These are phyloP conservation scores for Plectosphaerella sp. DNA, from an alignment of 2,329 filamentous ascomycete genomes.

Conservation along the genomic window DNA sequence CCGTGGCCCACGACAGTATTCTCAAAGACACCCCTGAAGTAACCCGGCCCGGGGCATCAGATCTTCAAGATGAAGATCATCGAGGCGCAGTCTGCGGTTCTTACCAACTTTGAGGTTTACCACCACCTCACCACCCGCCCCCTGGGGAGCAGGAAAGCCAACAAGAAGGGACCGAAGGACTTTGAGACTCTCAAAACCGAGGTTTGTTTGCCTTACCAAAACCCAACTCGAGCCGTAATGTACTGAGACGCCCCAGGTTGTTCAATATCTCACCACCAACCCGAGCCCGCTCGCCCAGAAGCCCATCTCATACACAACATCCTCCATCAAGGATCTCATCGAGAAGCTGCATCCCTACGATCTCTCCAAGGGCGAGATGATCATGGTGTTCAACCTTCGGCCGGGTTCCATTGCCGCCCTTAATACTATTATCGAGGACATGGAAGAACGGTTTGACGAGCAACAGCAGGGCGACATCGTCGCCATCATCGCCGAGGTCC, in stretches of 20 bases:
- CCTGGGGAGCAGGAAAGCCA: constrained; percentile 33
- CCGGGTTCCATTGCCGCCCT: constrained; percentile 53
- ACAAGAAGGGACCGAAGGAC: constrained; percentile 40
- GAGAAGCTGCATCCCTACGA: constrained; percentile 51
- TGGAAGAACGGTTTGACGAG: constrained; percentile 54
- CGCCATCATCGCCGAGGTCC: constrained; percentile 48
- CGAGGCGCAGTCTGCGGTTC: constrained; percentile 63
- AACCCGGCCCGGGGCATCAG: no score
- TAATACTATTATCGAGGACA: constrained; percentile 62
- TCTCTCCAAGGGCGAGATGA: constrained; percentile 62
- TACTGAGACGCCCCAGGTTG: constrained; percentile 37
- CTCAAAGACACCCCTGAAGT: no score
- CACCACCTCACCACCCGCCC: constrained; percentile 57
- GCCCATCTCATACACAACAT: constrained; percentile 47
- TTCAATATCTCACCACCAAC: constrained; percentile 53
- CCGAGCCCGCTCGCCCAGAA: constrained; percentile 53
- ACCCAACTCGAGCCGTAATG: neutral
- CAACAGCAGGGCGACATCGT: constrained; percentile 57
- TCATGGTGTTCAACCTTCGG: constrained; percentile 65
- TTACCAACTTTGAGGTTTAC: constrained; percentile 72
- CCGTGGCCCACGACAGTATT: no score
- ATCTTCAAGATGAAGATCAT: constrained; percentile 59
- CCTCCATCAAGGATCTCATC: constrained; percentile 49
- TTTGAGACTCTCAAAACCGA: constrained; percentile 60
- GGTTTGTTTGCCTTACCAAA: constrained; percentile 34